These are phyloP conservation scores for Penicillium lagena DNA, from an alignment of 495 filamentous ascomycete species.

Conservation along the genomic window DNA sequence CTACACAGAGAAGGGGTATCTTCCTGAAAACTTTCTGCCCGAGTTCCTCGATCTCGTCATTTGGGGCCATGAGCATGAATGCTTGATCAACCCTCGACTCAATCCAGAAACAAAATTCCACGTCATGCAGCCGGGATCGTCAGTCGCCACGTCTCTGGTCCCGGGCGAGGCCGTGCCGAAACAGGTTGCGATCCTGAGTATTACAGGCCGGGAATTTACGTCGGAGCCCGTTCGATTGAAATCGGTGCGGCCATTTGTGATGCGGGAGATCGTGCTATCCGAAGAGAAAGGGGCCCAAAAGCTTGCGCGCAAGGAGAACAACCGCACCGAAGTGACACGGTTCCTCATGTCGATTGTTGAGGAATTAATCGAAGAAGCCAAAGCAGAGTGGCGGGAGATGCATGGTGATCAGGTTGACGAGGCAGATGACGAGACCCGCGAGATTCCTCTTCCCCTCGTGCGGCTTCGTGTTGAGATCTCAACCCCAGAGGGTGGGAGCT, in stretches of 20 bases:
- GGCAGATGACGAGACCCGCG: slow-evolving; percentile 46
- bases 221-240: slow-evolving; percentile 79
- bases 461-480: slow-evolving; percentile 88
- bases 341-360: slow-evolving; percentile 73
- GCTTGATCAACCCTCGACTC: slow-evolving; percentile 71
- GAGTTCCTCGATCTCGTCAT: slow-evolving; percentile 86
- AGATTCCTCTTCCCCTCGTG: slow-evolving; percentile 71
- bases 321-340: slow-evolving; percentile 69
- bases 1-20: slow-evolving; percentile 80
- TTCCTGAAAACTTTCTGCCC: slow-evolving; percentile 91
- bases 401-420: slow-evolving; percentile 52
- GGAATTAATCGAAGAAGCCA: slow-evolving; percentile 80
- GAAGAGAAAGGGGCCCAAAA: slow-evolving; percentile 72
- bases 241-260: slow-evolving; percentile 85
- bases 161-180: slow-evolving; percentile 90
- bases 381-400: slow-evolving; percentile 66
- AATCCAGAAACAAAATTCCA: slow-evolving; percentile 87
- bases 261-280: slow-evolving; percentile 71
- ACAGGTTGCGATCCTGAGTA: slow-evolving; percentile 76
- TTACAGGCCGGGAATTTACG: slow-evolving; percentile 77
- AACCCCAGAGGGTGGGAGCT: slow-evolving; percentile 77
- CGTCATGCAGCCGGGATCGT: slow-evolving; percentile 97
- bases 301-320: slow-evolving; percentile 72
- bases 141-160: slow-evolving; percentile 85
- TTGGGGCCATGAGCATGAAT: slow-evolving; percentile 99